These are phyloP conservation scores for Neurospora sp. DNA, from an alignment of 495 filamentous ascomycete genomes.

Conservation along the genomic window DNA sequence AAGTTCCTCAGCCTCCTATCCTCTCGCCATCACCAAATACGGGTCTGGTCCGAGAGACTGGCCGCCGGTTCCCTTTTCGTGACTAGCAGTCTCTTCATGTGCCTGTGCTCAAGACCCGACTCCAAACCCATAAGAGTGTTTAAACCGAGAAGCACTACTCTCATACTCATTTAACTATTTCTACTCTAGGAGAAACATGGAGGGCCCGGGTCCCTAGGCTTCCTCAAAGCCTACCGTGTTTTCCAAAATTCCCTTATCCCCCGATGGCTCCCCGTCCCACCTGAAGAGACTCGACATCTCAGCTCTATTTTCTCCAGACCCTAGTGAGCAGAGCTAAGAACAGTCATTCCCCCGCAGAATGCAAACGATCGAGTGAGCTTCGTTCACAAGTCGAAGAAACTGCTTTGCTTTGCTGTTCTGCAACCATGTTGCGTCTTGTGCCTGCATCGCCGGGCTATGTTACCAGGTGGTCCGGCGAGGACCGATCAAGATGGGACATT, in stretches of 20 bases:
- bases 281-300: not conserved
- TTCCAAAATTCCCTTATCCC: not conserved
- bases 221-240: not conserved
- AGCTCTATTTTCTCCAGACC: not conserved
- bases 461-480: not conserved
- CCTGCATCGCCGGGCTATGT: not conserved
- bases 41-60: not conserved
- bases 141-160: not conserved
- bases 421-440: not conserved
- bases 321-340: not conserved
- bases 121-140: not conserved
- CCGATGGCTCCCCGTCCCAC: not conserved
- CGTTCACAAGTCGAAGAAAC: not conserved
- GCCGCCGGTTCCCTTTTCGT: not conserved
- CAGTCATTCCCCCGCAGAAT: not conserved
- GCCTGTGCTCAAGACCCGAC: not conserved
- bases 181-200: not conserved
- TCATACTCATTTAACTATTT: not conserved
- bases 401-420: not conserved
- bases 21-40: not conserved
- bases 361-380: not conserved
- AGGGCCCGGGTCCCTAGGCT: not conserved
- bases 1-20: not conserved
- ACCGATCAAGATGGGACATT: not conserved
- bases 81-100: not conserved